A percentile compares a stretch with the other conserved stretches of the same genome.
These are phyloP conservation scores for Plasmodium blacklocki DNA, from an alignment of 169 alveolate species.

Conservation along the genomic window DNA sequence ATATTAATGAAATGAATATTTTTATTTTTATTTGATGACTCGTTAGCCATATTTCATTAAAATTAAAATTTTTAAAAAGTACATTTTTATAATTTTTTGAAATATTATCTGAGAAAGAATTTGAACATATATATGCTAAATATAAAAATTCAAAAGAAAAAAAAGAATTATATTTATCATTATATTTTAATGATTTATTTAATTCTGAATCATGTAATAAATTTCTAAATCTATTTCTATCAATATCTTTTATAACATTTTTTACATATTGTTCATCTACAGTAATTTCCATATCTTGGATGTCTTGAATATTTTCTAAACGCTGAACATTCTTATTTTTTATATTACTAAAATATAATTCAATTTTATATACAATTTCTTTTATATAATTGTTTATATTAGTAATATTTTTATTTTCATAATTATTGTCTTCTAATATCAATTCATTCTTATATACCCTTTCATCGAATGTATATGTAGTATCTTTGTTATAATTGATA, in stretches of 20 bases:
- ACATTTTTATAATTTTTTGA: slow-evolving; percentile 24
- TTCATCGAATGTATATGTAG: not conserved
- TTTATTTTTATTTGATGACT: slow-evolving; percentile 53
- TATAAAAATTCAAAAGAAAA: slow-evolving; percentile 40
- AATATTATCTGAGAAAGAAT: slow-evolving; percentile 53
- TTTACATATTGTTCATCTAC: too few species aligned
- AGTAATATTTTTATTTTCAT: not conserved
- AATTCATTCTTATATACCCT: not conserved
- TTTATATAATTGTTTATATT: slow-evolving; percentile 46
- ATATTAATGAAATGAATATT: slow-evolving; percentile 39
- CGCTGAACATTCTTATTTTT: slow-evolving; percentile 15
- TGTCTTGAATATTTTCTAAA: too few species aligned
- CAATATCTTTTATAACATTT: slow-evolving; percentile 30
- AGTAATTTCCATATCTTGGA: too few species aligned
- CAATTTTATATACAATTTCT: slow-evolving; percentile 51
- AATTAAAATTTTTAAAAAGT: slow-evolving; percentile 31
- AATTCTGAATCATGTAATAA: slow-evolving; percentile 38
- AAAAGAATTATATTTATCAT: slow-evolving; percentile 29
- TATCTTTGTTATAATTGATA: slow-evolving; percentile 11
- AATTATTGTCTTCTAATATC: not conserved
- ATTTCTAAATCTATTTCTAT: slow-evolving; percentile 16
- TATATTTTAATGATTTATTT: slow-evolving; percentile 10
- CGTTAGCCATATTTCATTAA: slow-evolving; percentile 56
- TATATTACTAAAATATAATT: slow-evolving; percentile 17
- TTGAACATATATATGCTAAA: slow-evolving; percentile 59